Evolutionary conservation across 345 rosid genomes (phyloP).

Genomic region (Populus ilicifolia): DNA sequence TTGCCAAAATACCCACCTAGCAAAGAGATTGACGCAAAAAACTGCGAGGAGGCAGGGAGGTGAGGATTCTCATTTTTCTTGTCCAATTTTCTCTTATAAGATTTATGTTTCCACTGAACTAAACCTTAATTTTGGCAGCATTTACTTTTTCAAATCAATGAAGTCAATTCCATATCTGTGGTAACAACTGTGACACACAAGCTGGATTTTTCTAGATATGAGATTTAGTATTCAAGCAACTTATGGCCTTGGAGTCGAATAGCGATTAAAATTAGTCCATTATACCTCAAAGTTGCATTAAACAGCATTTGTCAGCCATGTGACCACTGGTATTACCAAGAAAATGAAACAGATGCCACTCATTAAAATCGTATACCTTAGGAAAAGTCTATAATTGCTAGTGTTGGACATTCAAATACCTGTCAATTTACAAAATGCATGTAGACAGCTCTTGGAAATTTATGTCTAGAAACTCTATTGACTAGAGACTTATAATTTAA

Average conservation of each 20-base stretch:
- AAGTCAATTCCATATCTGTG: background rate
- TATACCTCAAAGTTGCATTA: background rate
- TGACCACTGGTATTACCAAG: background rate
- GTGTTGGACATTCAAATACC: background rate
- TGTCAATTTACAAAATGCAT: background rate
- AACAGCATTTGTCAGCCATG: background rate
- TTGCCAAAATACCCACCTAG: conserved; percentile 85
- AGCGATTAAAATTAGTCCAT: background rate
- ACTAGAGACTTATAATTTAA: background rate
- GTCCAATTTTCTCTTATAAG: background rate
- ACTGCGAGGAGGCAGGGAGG: conserved; percentile 74
- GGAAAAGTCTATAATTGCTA: background rate
- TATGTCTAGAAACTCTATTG: background rate
- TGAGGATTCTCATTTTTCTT: conserved; percentile 23
- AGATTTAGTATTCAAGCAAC: background rate
- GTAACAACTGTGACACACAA: background rate
- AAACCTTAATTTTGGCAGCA: background rate
- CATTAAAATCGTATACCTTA: background rate
- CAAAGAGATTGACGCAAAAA: conserved; percentile 92
- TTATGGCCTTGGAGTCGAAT: background rate
- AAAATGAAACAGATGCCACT: background rate
- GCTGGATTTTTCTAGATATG: background rate
- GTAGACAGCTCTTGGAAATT: background rate
- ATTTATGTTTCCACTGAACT: background rate
- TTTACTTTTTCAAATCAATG: background rate